Evolutionary conservation across 73 alveolate genomes (phyloP).

Genomic region (Paramecium sonneborni): DNA sequence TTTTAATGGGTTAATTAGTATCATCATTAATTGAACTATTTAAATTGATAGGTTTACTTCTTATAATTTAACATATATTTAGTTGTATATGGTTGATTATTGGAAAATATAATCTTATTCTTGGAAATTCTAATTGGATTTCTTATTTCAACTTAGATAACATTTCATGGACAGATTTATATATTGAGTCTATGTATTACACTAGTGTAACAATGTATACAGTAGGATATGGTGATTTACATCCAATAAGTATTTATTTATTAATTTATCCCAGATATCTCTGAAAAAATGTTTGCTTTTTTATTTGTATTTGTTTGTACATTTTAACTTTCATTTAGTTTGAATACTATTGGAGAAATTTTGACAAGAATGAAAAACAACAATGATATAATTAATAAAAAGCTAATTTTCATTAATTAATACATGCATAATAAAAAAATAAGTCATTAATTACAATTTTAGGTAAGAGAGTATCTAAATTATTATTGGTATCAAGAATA

Average conservation of each 20-base stretch:
- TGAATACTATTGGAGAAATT: constrained; percentile 39
- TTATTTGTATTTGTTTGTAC: constrained; percentile 9
- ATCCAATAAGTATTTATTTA: neutral
- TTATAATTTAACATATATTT: neutral
- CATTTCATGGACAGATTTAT: neutral
- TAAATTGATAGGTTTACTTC: constrained; percentile 15
- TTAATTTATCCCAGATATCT: neutral
- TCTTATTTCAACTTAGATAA: neutral
- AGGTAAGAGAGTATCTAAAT: constrained; percentile 37
- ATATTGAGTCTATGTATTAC: constrained; percentile 50
- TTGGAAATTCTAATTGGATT: neutral
- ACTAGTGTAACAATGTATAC: constrained; percentile 65
- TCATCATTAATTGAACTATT: constrained; percentile 7
- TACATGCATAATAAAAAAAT: constrained; percentile 32
- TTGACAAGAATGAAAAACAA: neutral
- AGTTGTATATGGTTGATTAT: constrained; percentile 52
- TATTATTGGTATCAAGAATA: constrained; percentile 16
- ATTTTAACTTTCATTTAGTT: constrained; percentile 18
- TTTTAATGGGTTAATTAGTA: neutral
- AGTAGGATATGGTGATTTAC: constrained; percentile 64
- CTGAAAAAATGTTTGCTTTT: constrained; percentile 32
- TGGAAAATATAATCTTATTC: neutral
- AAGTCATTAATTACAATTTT: neutral
- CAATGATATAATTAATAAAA: constrained; percentile 1
- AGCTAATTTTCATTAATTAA: neutral